Evolutionary conservation across 257 asterid genomes (phyloP).

Genomic region (Echites panduratus): DNA sequence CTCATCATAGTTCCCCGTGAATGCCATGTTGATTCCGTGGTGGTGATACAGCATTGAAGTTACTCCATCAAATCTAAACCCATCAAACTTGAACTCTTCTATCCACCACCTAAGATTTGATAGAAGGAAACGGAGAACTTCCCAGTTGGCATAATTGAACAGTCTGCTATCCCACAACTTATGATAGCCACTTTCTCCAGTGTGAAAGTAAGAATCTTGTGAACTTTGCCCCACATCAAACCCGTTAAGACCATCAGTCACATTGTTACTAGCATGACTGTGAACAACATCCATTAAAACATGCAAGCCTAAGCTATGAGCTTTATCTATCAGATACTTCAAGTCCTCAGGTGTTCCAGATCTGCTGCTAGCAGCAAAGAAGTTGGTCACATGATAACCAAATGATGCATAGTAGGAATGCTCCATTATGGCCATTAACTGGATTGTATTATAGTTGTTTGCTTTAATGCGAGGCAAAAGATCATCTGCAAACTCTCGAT

Average conservation of each 20-base stretch:
- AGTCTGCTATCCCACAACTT: slow-evolving; percentile 89
- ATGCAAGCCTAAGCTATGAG: slow-evolving; percentile 80
- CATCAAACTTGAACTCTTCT: slow-evolving; percentile 87
- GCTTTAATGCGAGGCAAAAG: slow-evolving; percentile 78
- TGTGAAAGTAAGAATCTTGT: slow-evolving; percentile 88
- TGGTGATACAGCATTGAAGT: slow-evolving; percentile 96
- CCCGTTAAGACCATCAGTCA: slow-evolving; percentile 88
- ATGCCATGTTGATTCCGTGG: slow-evolving; percentile 78
- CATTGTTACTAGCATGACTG: slow-evolving; percentile 90
- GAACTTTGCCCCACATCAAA: slow-evolving; percentile 87
- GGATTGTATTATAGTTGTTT: slow-evolving; percentile 83
- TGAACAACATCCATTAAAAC: slow-evolving; percentile 92
- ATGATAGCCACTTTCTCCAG: slow-evolving; percentile 87
- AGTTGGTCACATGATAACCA: slow-evolving; percentile 93
- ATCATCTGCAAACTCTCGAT: slow-evolving; percentile 82
- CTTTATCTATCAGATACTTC: slow-evolving; percentile 88
- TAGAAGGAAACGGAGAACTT: slow-evolving; percentile 91
- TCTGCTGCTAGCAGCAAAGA: slow-evolving; percentile 88
- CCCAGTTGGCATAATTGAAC: slow-evolving; percentile 92
- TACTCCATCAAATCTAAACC: slow-evolving; percentile 95
- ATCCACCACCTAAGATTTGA: slow-evolving; percentile 98
- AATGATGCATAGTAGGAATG: slow-evolving; percentile 94
- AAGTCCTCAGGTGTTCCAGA: slow-evolving; percentile 97
- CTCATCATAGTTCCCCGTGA: slow-evolving; percentile 75
- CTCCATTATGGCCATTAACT: slow-evolving; percentile 97